These are phyloP conservation scores for Abelmoschus esculentus DNA, from an alignment of 345 rosid genomes.

Conservation along the genomic window DNA sequence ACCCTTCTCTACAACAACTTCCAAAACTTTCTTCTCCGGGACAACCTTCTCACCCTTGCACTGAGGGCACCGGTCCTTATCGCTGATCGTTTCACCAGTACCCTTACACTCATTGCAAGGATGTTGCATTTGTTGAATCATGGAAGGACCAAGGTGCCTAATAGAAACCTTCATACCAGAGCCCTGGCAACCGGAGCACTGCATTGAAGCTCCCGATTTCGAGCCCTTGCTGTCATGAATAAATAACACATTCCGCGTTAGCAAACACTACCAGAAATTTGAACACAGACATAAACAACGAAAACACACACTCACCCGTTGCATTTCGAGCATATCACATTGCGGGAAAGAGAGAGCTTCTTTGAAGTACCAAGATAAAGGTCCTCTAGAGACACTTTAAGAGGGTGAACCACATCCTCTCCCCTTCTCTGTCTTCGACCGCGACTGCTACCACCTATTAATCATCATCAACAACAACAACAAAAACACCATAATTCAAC, in stretches of 20 bases:
- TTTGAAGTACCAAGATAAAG: constrained; percentile 61
- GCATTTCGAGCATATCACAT: no score
- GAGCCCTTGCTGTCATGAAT: constrained; percentile 62
- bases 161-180: constrained; percentile 78
- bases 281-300: no score
- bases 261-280: no score
- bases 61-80: constrained; percentile 61
- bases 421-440: constrained; percentile 83
- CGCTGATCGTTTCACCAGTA: constrained; percentile 69
- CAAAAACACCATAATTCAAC: no score
- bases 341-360: constrained; percentile 55
- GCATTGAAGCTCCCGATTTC: constrained; percentile 72
- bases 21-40: constrained; percentile 76
- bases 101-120: constrained; percentile 85
- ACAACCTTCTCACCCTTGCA: constrained; percentile 84
- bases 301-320: no score
- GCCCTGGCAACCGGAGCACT: constrained; percentile 72
- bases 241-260: no score
- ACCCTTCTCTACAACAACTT: constrained; percentile 79
- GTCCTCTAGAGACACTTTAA: constrained; percentile 79
- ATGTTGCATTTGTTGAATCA: constrained; percentile 94
- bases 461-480: no score
- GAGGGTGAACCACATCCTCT: constrained; percentile 72
- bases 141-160: constrained; percentile 81
- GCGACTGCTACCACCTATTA: constrained; percentile 29